phyloP scores from a whole-genome alignment of 116 monocot species.

The Dioscorea cayenensis region DNA sequence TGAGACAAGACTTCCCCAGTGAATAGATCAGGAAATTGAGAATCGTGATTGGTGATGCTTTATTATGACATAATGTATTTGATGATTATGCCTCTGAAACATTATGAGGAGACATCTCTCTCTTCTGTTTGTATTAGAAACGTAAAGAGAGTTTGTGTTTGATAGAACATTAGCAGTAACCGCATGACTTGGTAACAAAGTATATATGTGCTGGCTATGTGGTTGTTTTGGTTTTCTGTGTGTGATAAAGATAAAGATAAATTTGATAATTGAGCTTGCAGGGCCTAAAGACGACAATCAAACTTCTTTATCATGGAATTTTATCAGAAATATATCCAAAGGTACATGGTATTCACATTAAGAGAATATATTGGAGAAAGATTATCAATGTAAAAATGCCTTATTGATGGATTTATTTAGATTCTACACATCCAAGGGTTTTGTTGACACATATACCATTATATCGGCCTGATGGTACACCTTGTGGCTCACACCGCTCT shows the following conservation, averaged over 20 bases:
- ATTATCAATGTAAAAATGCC: constrained; percentile 5
- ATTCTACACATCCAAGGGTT: constrained; percentile 47
- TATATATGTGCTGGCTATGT: not conserved
- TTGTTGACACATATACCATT: constrained; percentile 91
- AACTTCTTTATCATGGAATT: constrained; percentile 74
- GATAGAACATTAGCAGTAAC: not conserved
- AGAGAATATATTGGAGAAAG: not conserved
- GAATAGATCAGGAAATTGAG: no score
- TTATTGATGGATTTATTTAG: constrained; percentile 12
- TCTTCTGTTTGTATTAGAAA: not conserved
- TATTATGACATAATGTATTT: no score
- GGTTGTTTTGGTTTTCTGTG: not conserved
- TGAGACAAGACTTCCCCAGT: no score
- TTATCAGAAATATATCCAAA: constrained; percentile 55
- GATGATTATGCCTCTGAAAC: no score
- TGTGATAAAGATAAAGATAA: not conserved
- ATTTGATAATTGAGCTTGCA: constrained; percentile 21
- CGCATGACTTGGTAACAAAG: not conserved
- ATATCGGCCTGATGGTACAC: constrained; percentile 66
- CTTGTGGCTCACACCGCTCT: constrained; percentile 72
- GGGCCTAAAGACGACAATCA: constrained; percentile 49
- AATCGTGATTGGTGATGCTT: no score
- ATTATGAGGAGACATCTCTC: no score
- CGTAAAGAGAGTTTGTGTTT: not conserved
- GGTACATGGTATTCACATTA: constrained; percentile 26